Base-by-base conservation (phyloP, 1,284 basidiomycete genomes). In the Porogramme epimiltina region DNA sequence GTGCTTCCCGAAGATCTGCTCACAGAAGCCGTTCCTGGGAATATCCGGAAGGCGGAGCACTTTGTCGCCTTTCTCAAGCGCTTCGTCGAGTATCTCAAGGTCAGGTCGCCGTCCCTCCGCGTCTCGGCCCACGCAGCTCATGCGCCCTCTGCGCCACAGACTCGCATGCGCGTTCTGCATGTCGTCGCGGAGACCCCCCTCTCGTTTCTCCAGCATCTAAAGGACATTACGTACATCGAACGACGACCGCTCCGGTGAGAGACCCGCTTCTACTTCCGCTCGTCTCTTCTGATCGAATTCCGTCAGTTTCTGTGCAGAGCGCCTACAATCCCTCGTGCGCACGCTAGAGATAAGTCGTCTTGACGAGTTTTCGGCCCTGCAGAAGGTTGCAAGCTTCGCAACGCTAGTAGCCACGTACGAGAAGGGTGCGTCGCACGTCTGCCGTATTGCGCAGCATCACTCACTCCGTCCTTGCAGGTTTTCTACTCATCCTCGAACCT, bases 201-300 rank as follows among this genome's bases (percentile, higher is more conserved):
- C n/a, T 98, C 95, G 2, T 99, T 99, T 71, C 73, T 99, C 38
- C 97, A 98, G 65, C 97, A 99, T 73, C 78, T 99, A 43, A 99
- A 98, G 72, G 97, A 99, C 66, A 98, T 99, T 62, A 99, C 97
- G 11, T 99, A 94, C 68, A 99, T 99, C 62, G 97, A 99, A 69
- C 82, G 93, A 57, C 81, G 96, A 60, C 97, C 97, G n/a, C 74
- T 99, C 51, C 83, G 91, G 93, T 90, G 65, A 54, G 77, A 68
- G 39, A 41, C 42, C 20, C 28, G 25, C 28, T 24, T 39, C 38
- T 8, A n/a, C 50, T 40, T 50, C 33, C 22, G 28, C n/a, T n/a
- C n/a, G n/a, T n/a, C n/a, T n/a, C n/a, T 42, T 47, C 48, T 54
- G 54, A 47, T 55, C 46, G 20, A 51, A 52, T 33, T 8, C 40